Evolutionary conservation across 305 asterid genomes (phyloP), one percentile per base, ranked within the genome.

Genomic region (Ajuga reptans): DNA sequence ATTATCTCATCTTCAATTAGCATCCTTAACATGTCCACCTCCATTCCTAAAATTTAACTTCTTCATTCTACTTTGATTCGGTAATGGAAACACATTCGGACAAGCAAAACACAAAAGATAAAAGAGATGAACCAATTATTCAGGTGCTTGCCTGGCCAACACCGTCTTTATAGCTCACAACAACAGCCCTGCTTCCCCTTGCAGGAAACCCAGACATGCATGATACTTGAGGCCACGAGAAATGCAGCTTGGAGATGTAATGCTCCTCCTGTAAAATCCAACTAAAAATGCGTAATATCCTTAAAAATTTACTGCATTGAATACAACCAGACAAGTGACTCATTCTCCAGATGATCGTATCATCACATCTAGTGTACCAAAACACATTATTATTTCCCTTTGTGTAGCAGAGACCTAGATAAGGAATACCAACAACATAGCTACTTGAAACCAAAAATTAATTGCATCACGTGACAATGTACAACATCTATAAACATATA

Each of bases 191-290:
- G 78, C 87, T 78, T 70, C 96, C 96, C 77, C 92, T 78, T 49
- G 92, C 72, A 27, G 95, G 93, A 75, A 78, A 77, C 18, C 87
- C 97, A 68, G 97, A 80, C 24, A 83, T 59, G 74, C 97, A 90
- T 15, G 90, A 82, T 46, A 89, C 86, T 79, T 88, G 96, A 74
- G 98, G 95, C 92, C 97, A 85, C 4, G 96, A 77, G 84, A 90
- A 85, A 75, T 83, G 85, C 78, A 92, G 69, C 83, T 76, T 79
- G 14, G 88, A 84, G 69, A 90, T 64, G 64, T 68, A 80, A 75
- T 90, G 98, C 81, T 88, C 93, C 84, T 92, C 98, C 98, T 90
- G 86, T 68, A 75, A 77, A 68, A 63, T 45, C 31, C 53, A 78
- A 39, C 17, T 37, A 33, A 31, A 59, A 16, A 29, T 39, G 53